Conservation (phyloP, 2,329 filamentous ascomycete genomes). For the Chaetothyriales sp. region DNA sequence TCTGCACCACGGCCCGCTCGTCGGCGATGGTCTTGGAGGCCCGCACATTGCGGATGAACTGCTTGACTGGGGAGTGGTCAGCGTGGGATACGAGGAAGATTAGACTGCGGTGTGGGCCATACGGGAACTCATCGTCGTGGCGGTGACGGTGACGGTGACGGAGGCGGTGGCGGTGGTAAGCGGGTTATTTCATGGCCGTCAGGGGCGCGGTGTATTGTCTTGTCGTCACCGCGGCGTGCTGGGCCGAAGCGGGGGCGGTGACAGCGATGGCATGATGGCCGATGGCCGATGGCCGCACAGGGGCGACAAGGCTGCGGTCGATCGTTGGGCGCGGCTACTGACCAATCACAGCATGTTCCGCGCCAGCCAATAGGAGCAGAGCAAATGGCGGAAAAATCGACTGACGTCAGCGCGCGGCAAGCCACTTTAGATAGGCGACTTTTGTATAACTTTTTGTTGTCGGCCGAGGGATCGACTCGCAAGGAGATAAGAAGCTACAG, state of each 20-base stretch:
- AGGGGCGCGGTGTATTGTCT: not conserved
- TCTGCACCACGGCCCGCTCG: slow-evolving; percentile 94
- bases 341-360: not conserved
- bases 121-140: slow-evolving; percentile 16
- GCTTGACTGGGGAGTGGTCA: slow-evolving; percentile 58
- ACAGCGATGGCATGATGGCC: not conserved
- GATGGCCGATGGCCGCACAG: no score
- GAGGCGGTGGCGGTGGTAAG: slow-evolving; percentile 4
- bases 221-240: not conserved
- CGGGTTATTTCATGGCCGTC: not conserved
- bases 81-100: not conserved
- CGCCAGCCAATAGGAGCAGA: not conserved
- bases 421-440: no score
- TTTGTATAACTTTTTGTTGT: no score
- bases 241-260: not conserved
- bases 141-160: slow-evolving; percentile 8
- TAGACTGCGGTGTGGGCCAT: not conserved
- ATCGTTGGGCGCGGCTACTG: not conserved
- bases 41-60: slow-evolving; percentile 98
- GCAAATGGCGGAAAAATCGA: not conserved
- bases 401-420: no score
- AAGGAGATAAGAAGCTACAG: no score
- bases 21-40: slow-evolving; percentile 98
- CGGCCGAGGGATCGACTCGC: no score
- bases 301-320: not conserved